Evolutionary conservation across 2,329 filamentous ascomycete species (phyloP).

Genomic region (Penicillium sp.): DNA sequence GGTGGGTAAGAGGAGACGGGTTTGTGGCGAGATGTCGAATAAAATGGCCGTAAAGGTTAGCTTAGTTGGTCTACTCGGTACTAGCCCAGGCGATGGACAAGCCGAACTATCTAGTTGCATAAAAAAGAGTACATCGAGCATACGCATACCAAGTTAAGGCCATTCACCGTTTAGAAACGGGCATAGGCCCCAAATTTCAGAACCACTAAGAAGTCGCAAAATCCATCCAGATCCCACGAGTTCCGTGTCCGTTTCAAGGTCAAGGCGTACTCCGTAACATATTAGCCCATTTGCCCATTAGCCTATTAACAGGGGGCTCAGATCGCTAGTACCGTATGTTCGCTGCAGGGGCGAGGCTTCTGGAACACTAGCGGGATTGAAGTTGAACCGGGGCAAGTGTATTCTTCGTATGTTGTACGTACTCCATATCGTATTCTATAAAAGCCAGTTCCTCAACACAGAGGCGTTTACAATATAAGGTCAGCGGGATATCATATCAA

Average conservation of each 20-base stretch:
- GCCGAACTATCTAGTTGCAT: not conserved
- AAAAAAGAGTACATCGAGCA: not conserved
- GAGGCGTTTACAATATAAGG: not conserved
- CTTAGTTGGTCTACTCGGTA: not conserved
- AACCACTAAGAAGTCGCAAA: not conserved
- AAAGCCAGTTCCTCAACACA: not conserved
- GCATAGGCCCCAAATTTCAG: not conserved
- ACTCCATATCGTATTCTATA: not conserved
- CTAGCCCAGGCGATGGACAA: not conserved
- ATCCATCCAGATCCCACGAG: not conserved
- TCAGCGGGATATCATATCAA: not conserved
- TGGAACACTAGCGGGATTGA: not conserved
- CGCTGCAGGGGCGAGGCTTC: constrained; percentile 3
- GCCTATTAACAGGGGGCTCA: not conserved
- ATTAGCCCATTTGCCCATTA: not conserved
- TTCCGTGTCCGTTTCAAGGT: not conserved
- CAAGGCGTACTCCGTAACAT: not conserved
- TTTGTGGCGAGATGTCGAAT: not conserved
- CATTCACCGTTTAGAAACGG: not conserved
- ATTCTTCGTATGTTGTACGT: not conserved
- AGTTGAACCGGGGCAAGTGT: not conserved
- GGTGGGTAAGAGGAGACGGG: not conserved
- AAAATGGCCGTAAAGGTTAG: not conserved
- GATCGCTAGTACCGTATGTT: not conserved
- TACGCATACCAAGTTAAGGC: not conserved